Conservation (phyloP, 2,329 filamentous ascomycete species). For the Cladobotryum mycophilum region DNA sequence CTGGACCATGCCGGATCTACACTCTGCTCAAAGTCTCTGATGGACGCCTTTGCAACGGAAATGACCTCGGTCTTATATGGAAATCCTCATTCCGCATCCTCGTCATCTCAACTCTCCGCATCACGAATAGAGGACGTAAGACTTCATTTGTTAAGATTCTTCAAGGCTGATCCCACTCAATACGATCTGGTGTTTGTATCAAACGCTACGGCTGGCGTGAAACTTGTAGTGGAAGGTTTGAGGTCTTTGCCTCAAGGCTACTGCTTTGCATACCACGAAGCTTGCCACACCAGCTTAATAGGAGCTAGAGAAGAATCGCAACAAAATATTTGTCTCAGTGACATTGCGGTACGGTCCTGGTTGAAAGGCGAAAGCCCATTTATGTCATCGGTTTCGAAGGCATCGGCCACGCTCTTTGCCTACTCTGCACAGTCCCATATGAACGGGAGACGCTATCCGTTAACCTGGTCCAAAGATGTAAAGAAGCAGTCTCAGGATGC, state of each 20-base stretch:
- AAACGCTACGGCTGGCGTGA: conserved; percentile 87
- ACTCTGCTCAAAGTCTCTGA: conserved; percentile 69
- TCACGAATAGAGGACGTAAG: conserved; percentile 70
- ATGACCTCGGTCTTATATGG: conserved; percentile 76
- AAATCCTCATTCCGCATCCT: conserved; percentile 85
- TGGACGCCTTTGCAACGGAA: conserved; percentile 73
- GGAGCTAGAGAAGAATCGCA: conserved; percentile 69
- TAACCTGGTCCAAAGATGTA: conserved; percentile 57
- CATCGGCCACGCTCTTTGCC: conserved; percentile 53
- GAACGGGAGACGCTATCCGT: conserved; percentile 70
- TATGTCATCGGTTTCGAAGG: conserved; percentile 14
- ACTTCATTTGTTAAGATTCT: conserved; percentile 64
- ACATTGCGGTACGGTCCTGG: conserved; percentile 61
- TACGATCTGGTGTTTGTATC: conserved; percentile 90
- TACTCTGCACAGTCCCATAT: conserved; percentile 93
- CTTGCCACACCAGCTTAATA: conserved; percentile 81
- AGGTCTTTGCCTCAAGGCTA: conserved; percentile 65
- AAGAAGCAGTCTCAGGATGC: conserved; percentile 23
- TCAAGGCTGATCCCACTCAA: conserved; percentile 71
- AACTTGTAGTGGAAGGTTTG: conserved; percentile 75
- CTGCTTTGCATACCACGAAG: conserved; percentile 74
- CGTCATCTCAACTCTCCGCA: conserved; percentile 71
- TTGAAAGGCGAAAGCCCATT: conserved; percentile 37
- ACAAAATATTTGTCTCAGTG: conserved; percentile 59
- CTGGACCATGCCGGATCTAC: conserved; percentile 97